Conservation (phyloP, 169 alveolate genomes). For the Plasmodium sp. region DNA sequence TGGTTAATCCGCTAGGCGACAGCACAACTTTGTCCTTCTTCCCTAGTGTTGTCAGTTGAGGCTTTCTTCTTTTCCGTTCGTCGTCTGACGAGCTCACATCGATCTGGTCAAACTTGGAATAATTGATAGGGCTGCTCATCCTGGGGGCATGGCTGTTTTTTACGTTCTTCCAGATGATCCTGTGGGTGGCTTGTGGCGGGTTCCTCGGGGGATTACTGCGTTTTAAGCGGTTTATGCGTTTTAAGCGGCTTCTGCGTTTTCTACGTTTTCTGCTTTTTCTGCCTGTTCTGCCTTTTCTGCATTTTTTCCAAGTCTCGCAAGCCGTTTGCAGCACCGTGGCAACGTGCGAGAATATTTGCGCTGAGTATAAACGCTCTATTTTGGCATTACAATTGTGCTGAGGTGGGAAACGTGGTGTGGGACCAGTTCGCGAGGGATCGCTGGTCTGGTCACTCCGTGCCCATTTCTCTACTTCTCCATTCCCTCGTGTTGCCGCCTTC, state of each 20-base stretch:
- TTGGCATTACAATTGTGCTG: neutral
- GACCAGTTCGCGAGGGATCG: neutral
- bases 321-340: neutral
- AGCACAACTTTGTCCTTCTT: constrained; percentile 53
- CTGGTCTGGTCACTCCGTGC: neutral
- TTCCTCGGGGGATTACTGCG: neutral
- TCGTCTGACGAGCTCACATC: constrained; percentile 75
- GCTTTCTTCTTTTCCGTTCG: constrained; percentile 26
- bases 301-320: neutral
- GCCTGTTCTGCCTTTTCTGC: neutral
- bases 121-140: constrained; percentile 55
- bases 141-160: neutral
- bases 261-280: too few species aligned
- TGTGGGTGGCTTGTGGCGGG: neutral
- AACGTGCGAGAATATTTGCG: neutral
- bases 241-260: neutral
- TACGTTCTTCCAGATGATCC: neutral
- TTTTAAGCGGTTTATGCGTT: neutral
- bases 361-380: neutral
- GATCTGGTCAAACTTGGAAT: constrained; percentile 51
- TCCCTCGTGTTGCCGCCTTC: neutral
- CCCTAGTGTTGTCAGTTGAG: constrained; percentile 38
- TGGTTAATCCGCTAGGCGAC: constrained; percentile 56
- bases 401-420: neutral
- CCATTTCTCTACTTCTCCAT: neutral